A percentile compares a stretch with the other conserved stretches of the same genome.
Conservation (phyloP, 2,329 filamentous ascomycete species). For the Phaeosphaeria sp. region DNA sequence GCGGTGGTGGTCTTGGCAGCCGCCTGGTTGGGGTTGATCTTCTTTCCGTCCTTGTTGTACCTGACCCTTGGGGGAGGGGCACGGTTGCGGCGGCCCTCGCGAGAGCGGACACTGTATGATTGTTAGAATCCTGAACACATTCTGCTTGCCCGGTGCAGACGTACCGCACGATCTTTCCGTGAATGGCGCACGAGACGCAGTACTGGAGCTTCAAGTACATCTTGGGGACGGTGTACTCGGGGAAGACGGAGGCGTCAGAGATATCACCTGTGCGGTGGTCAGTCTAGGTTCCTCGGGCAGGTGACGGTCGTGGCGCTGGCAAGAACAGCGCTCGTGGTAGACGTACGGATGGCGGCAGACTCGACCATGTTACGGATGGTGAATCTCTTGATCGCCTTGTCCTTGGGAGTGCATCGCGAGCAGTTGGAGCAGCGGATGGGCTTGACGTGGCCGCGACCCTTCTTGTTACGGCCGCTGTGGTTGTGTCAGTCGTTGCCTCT, state of each 20-base stretch:
- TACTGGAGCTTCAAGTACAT: constrained; percentile 99
- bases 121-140: constrained; percentile 17
- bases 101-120: constrained; percentile 83
- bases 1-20: constrained; percentile 64
- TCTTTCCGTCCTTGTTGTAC: constrained; percentile 99
- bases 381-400: constrained; percentile 99
- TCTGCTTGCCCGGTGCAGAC: constrained; percentile 54
- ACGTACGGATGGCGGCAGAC: constrained; percentile 98
- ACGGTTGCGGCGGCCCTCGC: constrained; percentile 97
- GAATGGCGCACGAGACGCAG: constrained; percentile 99
- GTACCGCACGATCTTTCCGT: constrained; percentile 99
- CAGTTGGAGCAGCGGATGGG: constrained; percentile 93
- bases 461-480: constrained; percentile 96
- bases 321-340: constrained; percentile 11
- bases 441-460: constrained; percentile 99
- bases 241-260: constrained; percentile 98
- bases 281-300: constrained; percentile 19
- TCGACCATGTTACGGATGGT: constrained; percentile 99
- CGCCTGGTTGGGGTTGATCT: constrained; percentile 90
- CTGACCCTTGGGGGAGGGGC: constrained; percentile 95
- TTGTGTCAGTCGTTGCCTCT: constrained; percentile 43
- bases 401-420: constrained; percentile 88
- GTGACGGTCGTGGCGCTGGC: constrained; percentile 1
- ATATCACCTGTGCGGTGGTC: constrained; percentile 82
- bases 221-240: constrained; percentile 99